These are phyloP conservation scores for Populus ilicifolia DNA, from an alignment of 345 rosid species.

Conservation along the genomic window DNA sequence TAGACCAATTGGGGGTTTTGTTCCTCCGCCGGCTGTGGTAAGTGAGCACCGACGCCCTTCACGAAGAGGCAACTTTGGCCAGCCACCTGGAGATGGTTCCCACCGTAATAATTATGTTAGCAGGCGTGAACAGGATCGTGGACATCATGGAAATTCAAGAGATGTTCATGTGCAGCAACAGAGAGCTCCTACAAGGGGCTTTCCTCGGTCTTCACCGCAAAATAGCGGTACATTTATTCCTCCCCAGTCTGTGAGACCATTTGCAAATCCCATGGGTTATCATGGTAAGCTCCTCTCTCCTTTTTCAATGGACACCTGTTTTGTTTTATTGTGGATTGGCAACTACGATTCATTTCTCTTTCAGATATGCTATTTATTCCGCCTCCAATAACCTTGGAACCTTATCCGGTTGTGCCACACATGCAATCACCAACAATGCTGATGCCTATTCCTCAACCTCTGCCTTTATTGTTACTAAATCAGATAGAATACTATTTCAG, in stretches of 20 bases:
- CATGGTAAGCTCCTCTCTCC: constrained; percentile 30
- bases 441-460: constrained; percentile 34
- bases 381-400: constrained; percentile 40
- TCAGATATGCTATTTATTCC: constrained; percentile 40
- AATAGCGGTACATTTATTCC: constrained; percentile 31
- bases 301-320: background rate
- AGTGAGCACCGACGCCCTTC: constrained; percentile 42
- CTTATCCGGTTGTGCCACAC: constrained; percentile 37
- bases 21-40: constrained; percentile 32
- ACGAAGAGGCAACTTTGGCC: constrained; percentile 47
- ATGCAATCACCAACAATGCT: constrained; percentile 25
- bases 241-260: constrained; percentile 34
- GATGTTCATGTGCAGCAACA: constrained; percentile 43
- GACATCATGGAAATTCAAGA: constrained; percentile 42
- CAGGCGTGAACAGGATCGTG: constrained; percentile 51
- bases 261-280: constrained; percentile 36
- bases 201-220: constrained; percentile 44
- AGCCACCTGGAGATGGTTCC: constrained; percentile 43
- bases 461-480: constrained; percentile 31
- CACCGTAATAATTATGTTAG: constrained; percentile 39
- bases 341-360: constrained; percentile 5
- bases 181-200: constrained; percentile 48
- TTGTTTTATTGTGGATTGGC: background rate
- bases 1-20: constrained; percentile 40
- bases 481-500: constrained; percentile 76